Evolutionary conservation across 805 yeast species (phyloP), one percentile per base, ranked within the genome.

Genomic region (Saturnispora halmiae): DNA sequence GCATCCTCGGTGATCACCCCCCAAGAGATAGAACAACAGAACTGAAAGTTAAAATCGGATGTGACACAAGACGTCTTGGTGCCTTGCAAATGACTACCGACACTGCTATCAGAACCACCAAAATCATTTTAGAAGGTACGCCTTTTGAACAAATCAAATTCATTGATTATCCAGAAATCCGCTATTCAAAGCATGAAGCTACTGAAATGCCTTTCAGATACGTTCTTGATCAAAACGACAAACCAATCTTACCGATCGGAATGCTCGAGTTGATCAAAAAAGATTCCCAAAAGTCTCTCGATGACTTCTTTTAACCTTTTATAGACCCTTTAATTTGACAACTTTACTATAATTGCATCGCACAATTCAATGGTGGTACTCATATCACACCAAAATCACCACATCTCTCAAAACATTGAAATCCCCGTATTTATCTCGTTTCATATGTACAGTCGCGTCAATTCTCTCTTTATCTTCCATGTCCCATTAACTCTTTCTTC

Each of bases 171-270:
- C 98, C 98, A 3, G 97, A 90, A 61, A 81, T 90, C 51, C 75
- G 86, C 56, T 90, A 83, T 65, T 80, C 69, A 61, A 81, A 80
- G 58, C 76, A 83, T 54, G 98, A 92, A 61, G 83, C 94, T 3
- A 87, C 96, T 0, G 96, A 90, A 57, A 90, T 90, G 98, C 98
- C 98, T 3, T 90, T 90, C 65, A 72, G 98, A 56, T 90, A 90
- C 53, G 81, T 90, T 14, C 62, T 79, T 44, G 83, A 82, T 51
- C 58, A 54, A 0, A 51, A 70, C 1, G 76, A 75, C 3, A 70
- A 73, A 46, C 97, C 98, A 1, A 82, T 92, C 9, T 67, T 90
- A 54, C 98, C 98, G 1, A 72, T 73, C 42, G 97, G 97, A 0
- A 90, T 90, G 97, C 64, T 85, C 42, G 79, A 79, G 25, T 70